Conservation (phyloP, 1,284 basidiomycete species). For the Ceratobasidium papillatum region DNA sequence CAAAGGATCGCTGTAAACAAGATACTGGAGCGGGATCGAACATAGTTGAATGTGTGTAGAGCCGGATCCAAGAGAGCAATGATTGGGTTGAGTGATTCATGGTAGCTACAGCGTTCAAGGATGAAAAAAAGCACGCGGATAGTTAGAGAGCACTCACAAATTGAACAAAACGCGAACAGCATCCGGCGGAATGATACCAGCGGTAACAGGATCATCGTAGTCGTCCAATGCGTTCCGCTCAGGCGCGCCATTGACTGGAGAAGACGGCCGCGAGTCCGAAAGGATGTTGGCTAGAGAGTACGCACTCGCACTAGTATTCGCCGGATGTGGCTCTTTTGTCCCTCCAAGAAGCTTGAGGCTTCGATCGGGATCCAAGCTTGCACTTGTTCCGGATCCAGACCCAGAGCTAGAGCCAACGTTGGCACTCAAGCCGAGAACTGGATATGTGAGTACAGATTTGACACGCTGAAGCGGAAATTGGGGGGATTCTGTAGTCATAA, state of each 20-base stretch:
- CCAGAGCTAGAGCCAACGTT: conserved; percentile 3
- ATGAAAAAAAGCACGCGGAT: neutral
- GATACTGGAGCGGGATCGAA: conserved; percentile 51
- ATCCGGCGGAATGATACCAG: conserved; percentile 47
- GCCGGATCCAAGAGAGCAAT: conserved; percentile 52
- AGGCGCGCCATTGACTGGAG: neutral
- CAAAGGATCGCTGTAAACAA: conserved; percentile 55
- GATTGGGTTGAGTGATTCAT: conserved; percentile 46
- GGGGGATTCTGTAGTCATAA: conserved; percentile 9
- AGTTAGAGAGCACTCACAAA: conserved; percentile 46
- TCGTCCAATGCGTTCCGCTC: neutral
- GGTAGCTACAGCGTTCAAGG: neutral
- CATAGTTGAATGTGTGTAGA: conserved; percentile 52
- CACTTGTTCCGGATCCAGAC: conserved; percentile 28
- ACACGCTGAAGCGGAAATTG: conserved; percentile 10
- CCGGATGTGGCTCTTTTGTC: conserved; percentile 28
- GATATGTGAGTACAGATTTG: neutral
- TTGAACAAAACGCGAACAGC: conserved; percentile 50
- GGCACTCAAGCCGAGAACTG: neutral
- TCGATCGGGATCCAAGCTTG: conserved; percentile 24
- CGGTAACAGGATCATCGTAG: conserved; percentile 49
- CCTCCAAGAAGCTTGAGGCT: conserved; percentile 29
- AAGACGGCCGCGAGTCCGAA: conserved; percentile 19
- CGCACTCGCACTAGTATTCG: conserved; percentile 13
- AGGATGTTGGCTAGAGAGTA: conserved; percentile 31